phyloP scores from a whole-genome alignment of 2,329 filamentous ascomycete species.

The Colletotrichum simmondsii region DNA sequence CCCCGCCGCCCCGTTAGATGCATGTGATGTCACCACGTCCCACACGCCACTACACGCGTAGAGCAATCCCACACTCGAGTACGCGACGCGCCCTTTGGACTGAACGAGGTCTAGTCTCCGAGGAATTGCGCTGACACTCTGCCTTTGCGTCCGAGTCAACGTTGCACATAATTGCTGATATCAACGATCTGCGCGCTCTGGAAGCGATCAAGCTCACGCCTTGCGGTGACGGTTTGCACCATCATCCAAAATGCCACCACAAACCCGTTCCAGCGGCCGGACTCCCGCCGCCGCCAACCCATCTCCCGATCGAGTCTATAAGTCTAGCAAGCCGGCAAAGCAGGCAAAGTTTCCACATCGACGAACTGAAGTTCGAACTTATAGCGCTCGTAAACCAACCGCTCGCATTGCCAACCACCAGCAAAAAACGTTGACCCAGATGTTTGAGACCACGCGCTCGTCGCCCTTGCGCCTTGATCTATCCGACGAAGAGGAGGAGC shows the following conservation, averaged over 20 bases:
- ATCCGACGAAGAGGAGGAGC: constrained; percentile 41
- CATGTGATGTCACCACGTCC: constrained; percentile 28
- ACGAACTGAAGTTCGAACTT: constrained; percentile 47
- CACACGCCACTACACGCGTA: constrained; percentile 27
- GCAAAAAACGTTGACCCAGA: constrained; percentile 57
- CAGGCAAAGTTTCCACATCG: constrained; percentile 52
- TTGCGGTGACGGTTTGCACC: not conserved
- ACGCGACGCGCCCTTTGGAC: constrained; percentile 29
- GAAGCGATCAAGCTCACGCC: not conserved
- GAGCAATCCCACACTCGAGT: constrained; percentile 14
- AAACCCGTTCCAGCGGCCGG: constrained; percentile 50
- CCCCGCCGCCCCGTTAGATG: constrained; percentile 4
- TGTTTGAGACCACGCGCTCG: constrained; percentile 48
- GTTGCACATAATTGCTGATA: not conserved
- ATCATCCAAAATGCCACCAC: constrained; percentile 45
- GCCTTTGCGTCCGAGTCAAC: not conserved
- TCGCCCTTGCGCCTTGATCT: constrained; percentile 33
- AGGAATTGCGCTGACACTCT: not conserved
- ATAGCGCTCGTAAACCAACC: constrained; percentile 39
- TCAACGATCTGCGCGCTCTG: not conserved
- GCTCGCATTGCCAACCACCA: constrained; percentile 22
- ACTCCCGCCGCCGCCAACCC: constrained; percentile 35
- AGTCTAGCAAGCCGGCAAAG: constrained; percentile 48
- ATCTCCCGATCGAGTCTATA: constrained; percentile 49
- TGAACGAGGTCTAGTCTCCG: constrained; percentile 17